phyloP scores from a whole-genome alignment of 129 eudicot genomes.

The Calendula officinalis region DNA sequence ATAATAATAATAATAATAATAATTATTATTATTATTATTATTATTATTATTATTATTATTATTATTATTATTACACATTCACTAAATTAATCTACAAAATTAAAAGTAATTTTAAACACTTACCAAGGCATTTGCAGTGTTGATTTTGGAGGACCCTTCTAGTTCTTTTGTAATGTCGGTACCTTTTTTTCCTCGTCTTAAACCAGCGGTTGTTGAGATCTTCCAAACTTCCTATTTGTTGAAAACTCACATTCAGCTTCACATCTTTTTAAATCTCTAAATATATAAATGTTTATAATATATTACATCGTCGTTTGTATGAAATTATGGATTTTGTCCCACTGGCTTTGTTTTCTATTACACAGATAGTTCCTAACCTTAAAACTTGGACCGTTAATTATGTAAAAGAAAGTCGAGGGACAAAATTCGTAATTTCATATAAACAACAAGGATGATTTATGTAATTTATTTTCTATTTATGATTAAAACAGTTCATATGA shows the following conservation, averaged over 20 bases:
- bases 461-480: not conserved
- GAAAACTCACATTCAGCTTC: constrained; percentile 19
- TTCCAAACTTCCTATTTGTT: constrained; percentile 81
- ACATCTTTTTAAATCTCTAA: constrained; percentile 11
- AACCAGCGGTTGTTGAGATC: constrained; percentile 90
- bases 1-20: too few species aligned
- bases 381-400: too few species aligned
- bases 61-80: too few species aligned
- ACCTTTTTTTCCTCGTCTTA: constrained; percentile 75
- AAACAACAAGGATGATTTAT: too few species aligned
- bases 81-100: not conserved
- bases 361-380: too few species aligned
- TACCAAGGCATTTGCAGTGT: constrained; percentile 61
- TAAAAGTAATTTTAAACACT: constrained; percentile 24
- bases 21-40: too few species aligned
- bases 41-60: too few species aligned
- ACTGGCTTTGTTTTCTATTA: too few species aligned
- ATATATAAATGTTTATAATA: not conserved
- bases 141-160: constrained; percentile 54
- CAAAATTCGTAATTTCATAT: too few species aligned
- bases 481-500: constrained; percentile 15
- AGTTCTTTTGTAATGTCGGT: constrained; percentile 56
- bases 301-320: too few species aligned
- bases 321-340: too few species aligned
- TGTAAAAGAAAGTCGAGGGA: too few species aligned